These are phyloP conservation scores for Boletus reticulatus DNA, from an alignment of 768 basidiomycete species.

Conservation along the genomic window DNA sequence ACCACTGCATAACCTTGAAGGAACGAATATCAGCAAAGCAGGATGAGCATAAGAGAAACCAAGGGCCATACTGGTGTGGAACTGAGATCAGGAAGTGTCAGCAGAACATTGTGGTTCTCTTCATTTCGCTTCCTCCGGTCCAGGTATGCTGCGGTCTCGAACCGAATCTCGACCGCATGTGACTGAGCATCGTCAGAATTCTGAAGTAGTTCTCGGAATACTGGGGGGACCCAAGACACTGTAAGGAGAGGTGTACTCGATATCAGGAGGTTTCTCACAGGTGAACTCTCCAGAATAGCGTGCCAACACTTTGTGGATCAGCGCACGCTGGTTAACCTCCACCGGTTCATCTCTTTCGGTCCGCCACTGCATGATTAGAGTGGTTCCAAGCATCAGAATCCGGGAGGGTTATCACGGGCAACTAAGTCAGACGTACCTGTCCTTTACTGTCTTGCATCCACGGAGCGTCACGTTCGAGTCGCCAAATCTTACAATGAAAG, in stretches of 20 bases:
- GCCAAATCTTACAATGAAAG: too few relatives aligned
- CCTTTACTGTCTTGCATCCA: not conserved
- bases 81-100: not conserved
- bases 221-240: not conserved
- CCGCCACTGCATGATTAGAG: conserved; percentile 31
- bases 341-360: conserved; percentile 64
- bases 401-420: not conserved
- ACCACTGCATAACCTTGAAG: not conserved
- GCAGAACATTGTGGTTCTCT: too few relatives aligned
- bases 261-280: conserved; percentile 38
- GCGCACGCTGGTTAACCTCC: conserved; percentile 69
- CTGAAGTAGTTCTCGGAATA: conserved; percentile 2
- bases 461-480: too few relatives aligned
- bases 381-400: too few relatives aligned
- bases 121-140: too few relatives aligned
- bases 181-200: not conserved
- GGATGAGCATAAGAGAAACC: conserved; percentile 36
- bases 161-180: not conserved
- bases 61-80: too few relatives aligned
- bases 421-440: not conserved
- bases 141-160: not conserved
- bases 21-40: too few relatives aligned
- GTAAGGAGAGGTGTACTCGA: not conserved
- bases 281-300: conserved; percentile 3
- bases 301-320: not conserved